Conservation (phyloP, 257 asterid species). For the Asclepias syriaca region DNA sequence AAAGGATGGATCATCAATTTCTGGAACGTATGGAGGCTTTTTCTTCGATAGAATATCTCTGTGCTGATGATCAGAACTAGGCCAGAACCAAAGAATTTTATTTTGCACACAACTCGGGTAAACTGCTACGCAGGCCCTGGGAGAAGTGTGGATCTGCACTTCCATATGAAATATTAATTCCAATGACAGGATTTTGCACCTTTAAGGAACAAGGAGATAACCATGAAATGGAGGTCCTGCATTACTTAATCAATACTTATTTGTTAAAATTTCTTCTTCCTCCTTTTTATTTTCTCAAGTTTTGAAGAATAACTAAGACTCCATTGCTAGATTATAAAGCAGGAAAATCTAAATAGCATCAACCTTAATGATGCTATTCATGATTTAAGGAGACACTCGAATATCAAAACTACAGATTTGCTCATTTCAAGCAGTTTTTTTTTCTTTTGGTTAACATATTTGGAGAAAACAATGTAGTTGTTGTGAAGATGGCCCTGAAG, state of each 20-base stretch:
- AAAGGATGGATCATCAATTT: constrained; percentile 81
- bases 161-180: constrained; percentile 15
- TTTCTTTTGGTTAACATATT: background rate
- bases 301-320: background rate
- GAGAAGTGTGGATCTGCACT: constrained; percentile 68
- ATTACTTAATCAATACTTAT: background rate
- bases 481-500: background rate
- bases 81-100: constrained; percentile 94
- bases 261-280: background rate
- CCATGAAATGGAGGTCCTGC: background rate
- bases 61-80: constrained; percentile 59
- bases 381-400: background rate
- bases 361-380: background rate
- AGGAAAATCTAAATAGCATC: background rate
- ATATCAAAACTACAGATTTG: background rate
- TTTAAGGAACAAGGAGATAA: too few species aligned
- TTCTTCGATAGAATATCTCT: constrained; percentile 46
- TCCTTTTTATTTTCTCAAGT: background rate
- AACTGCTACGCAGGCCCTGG: constrained; percentile 73
- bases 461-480: background rate
- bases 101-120: constrained; percentile 86
- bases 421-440: background rate
- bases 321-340: background rate
- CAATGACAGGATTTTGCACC: background rate
- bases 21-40: constrained; percentile 79